Evolutionary conservation across 768 basidiomycete species (phyloP), one percentile per base, ranked within the genome.

Genomic region (Mycena alexandri): DNA sequence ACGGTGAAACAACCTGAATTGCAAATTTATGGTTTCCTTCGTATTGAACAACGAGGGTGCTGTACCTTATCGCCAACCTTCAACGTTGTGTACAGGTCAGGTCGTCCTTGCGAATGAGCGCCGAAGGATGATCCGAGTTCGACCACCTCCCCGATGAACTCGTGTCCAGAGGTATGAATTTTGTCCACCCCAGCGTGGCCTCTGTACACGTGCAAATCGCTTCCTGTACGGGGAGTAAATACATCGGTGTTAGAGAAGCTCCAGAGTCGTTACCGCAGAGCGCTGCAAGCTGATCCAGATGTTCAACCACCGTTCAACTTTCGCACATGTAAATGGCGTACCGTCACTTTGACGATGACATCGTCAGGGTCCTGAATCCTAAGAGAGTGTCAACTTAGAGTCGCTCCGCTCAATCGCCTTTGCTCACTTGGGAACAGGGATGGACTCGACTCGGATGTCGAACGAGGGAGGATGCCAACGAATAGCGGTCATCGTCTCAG

Each of bases 341-440:
- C 93, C 77, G 85, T 87, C 59, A 93, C 86, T 81, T 89, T 92
- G 60, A 94, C 85, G 50, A 94, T 91, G 2, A 86, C 93, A 80
- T 93, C 92, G 74, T 94, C 92, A 1, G 90, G 86, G 67, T 93
- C 83, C 63, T 87, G 81, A 52, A 94, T 88, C 63, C 92, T 92
- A 19, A 29, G 55, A 36, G 61, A 21, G 59, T 59, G 12, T 34
- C 10, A 19, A 11, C 38, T 58, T 62, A 38, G 17, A 11, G 33
- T 64, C 34, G n/a, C 41, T 57, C 29, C 58, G 9, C 44, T 42
- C 21, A 17, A 63, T 29, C 13, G 54, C 62, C 71, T 47, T 73
- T 46, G 51, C 68, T 65, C 44, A 67, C 87, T 79, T 67, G 24
- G 91, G 92, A 53, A 88, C 79, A 3, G 86, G 83, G 44, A 90